Percentiles rank a stretch among this genome's conserved stretches.
Evolutionary conservation across 257 asterid genomes (phyloP).

Genomic region (Anisodus acutangulus): DNA sequence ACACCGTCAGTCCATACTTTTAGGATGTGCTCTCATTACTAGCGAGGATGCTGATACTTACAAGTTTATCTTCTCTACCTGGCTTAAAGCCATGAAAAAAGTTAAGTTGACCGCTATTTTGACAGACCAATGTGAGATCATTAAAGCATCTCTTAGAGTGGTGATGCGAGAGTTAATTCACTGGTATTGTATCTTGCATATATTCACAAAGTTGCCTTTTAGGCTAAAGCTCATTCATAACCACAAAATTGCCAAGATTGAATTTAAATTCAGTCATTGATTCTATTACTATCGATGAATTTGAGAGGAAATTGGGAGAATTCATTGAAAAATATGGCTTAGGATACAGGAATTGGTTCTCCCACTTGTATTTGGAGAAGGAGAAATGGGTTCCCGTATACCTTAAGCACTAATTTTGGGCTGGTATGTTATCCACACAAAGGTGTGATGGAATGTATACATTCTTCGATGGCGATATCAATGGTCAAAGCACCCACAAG

Average conservation of each 20-base stretch:
- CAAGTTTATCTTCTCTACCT: background rate
- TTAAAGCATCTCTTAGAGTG: background rate
- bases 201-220: no score
- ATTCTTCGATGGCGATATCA: background rate
- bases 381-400: background rate
- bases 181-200: background rate
- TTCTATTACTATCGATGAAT: background rate
- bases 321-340: background rate
- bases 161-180: background rate
- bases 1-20: background rate
- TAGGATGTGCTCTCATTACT: background rate
- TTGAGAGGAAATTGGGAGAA: background rate
- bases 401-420: constrained; percentile 1
- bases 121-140: background rate
- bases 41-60: background rate
- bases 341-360: background rate
- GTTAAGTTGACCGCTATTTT: background rate
- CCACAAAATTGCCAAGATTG: no score
- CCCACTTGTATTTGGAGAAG: background rate
- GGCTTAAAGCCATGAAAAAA: background rate
- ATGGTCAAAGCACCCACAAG: background rate
- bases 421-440: constrained; percentile 3
- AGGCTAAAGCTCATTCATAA: no score
- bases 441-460: background rate
- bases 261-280: background rate